Conservation (phyloP, 306 rosid species). For the Lupinus albus region DNA sequence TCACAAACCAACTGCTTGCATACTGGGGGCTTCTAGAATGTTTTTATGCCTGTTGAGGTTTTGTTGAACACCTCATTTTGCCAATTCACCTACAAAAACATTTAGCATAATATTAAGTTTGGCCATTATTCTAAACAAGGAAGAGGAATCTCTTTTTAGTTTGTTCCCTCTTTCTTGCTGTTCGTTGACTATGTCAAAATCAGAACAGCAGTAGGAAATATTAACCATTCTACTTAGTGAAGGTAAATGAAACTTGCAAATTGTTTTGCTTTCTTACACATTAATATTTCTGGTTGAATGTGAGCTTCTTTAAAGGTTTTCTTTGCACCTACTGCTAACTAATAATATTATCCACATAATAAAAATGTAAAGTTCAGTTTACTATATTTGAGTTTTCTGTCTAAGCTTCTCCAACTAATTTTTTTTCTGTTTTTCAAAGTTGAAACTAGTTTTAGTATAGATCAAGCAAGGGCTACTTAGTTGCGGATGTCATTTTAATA, state of each 20-base stretch:
- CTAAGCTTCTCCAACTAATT: not conserved
- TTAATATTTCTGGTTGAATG: slow-evolving; percentile 9
- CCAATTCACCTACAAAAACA: not conserved
- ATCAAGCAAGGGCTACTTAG: not conserved
- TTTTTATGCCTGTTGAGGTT: slow-evolving; percentile 16
- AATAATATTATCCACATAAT: not conserved
- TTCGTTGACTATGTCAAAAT: slow-evolving; percentile 1
- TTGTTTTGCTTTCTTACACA: slow-evolving; percentile 11
- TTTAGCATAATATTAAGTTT: not conserved
- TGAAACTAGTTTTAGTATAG: not conserved
- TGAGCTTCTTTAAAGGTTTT: not conserved
- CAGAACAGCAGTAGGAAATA: slow-evolving; percentile 13
- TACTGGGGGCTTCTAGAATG: slow-evolving; percentile 19
- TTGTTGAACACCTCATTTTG: slow-evolving; percentile 5
- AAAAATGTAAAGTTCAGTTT: not conserved
- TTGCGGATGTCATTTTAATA: not conserved
- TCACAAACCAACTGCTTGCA: slow-evolving; percentile 25
- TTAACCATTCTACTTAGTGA: slow-evolving; percentile 20
- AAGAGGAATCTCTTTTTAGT: not conserved
- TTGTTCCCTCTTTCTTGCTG: not conserved
- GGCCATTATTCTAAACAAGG: not conserved
- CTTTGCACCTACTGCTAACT: slow-evolving; percentile 8
- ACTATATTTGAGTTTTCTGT: not conserved
- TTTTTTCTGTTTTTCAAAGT: not conserved
- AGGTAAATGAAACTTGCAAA: slow-evolving; percentile 1